A percentile compares a stretch with the other conserved stretches of the same genome.
phyloP scores from a whole-genome alignment of 495 filamentous ascomycete genomes.

The Neurospora pannonica region DNA sequence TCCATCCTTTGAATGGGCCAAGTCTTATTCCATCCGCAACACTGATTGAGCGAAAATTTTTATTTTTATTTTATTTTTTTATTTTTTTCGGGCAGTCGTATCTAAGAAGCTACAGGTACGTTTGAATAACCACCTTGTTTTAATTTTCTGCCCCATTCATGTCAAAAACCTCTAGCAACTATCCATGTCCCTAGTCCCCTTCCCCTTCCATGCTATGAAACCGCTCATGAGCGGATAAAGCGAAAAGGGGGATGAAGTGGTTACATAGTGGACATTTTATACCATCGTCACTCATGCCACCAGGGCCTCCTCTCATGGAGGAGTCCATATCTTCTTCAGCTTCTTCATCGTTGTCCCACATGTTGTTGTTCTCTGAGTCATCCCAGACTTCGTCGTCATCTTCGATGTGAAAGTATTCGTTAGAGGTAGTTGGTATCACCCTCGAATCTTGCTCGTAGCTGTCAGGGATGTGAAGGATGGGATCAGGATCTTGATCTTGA shows the following conservation, averaged over 20 bases:
- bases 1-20: neutral
- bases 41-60: neutral
- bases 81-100: too few species aligned
- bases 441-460: neutral
- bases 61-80: too few species aligned
- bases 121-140: too few species aligned
- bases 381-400: constrained; percentile 32
- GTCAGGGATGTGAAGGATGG: neutral
- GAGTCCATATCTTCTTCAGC: neutral
- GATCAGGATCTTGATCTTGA: constrained; percentile 21
- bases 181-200: neutral
- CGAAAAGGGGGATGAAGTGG: constrained; percentile 59
- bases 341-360: constrained; percentile 18
- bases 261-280: constrained; percentile 49
- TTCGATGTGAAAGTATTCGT: constrained; percentile 14
- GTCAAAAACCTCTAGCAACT: too few species aligned
- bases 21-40: neutral
- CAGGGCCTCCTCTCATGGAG: too few species aligned
- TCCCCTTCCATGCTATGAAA: constrained; percentile 48
- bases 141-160: too few species aligned
- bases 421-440: neutral
- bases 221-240: constrained; percentile 59
- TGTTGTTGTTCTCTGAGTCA: constrained; percentile 28
- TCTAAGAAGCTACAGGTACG: too few species aligned
- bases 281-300: neutral